These are phyloP conservation scores for Tuber melanosporum DNA, from an alignment of 495 filamentous ascomycete species.

Conservation along the genomic window DNA sequence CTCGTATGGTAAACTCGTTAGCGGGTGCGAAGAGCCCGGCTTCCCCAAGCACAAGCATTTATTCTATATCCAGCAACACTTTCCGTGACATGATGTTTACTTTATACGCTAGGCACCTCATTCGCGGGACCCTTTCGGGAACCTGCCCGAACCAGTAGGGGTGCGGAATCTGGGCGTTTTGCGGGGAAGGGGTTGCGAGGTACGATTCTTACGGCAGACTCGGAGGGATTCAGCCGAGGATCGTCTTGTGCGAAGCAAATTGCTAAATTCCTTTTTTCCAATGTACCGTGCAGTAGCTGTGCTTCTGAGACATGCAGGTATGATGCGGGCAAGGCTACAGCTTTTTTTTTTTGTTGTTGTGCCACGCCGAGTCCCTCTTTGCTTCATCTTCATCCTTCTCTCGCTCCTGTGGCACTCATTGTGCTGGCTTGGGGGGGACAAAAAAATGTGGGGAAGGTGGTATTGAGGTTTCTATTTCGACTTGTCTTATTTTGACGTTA, in stretches of 20 bases:
- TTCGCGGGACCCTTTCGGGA: background rate
- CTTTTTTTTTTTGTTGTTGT: background rate
- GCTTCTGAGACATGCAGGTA: conserved; percentile 4
- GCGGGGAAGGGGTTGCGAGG: background rate
- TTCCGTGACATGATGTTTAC: background rate
- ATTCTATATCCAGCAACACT: background rate
- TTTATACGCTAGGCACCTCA: background rate
- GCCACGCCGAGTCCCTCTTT: background rate
- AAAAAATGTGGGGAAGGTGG: background rate
- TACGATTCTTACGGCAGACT: conserved; percentile 1
- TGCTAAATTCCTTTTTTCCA: background rate
- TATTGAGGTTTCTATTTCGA: background rate
- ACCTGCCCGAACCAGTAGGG: background rate
- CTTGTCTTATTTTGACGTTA: conserved; percentile 2
- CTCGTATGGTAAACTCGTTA: background rate
- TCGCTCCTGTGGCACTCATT: background rate
- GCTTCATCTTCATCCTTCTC: background rate
- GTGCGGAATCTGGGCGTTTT: background rate
- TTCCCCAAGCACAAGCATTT: background rate
- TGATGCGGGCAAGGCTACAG: background rate
- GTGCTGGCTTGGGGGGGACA: background rate
- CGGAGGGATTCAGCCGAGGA: background rate
- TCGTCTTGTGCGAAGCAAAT: background rate
- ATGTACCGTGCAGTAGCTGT: background rate
- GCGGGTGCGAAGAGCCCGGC: background rate